These are phyloP conservation scores for Fallopia convolvulus DNA, from an alignment of 148 eudicot species.

Conservation along the genomic window DNA sequence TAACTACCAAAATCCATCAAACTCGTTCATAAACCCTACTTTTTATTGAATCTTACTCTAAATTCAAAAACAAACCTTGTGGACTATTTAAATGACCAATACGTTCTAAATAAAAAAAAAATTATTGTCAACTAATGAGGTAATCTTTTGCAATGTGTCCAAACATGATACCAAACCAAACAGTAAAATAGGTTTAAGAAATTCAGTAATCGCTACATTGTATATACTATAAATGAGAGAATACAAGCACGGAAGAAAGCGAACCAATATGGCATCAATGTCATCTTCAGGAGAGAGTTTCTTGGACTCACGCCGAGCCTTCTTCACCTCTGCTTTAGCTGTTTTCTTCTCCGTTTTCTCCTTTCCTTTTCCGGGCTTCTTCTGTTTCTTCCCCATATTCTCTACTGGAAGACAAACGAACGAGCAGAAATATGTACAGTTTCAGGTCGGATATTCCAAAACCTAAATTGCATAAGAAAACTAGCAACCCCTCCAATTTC, in stretches of 20 bases:
- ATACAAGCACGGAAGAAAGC: neutral
- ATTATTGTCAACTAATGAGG: neutral
- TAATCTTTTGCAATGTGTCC: neutral
- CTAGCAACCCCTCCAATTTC: too few relatives aligned
- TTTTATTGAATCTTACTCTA: neutral
- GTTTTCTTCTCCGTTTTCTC: constrained; percentile 94
- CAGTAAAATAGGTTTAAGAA: neutral
- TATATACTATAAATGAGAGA: neutral
- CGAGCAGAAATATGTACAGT: neutral
- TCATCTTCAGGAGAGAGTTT: constrained; percentile 92
- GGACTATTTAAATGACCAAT: neutral
- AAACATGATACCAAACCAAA: neutral
- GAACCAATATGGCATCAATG: constrained; percentile 91
- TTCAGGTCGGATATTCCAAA: too few relatives aligned
- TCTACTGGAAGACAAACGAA: neutral
- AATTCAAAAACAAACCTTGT: neutral
- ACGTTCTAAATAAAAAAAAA: neutral
- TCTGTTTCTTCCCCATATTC: constrained; percentile 89
- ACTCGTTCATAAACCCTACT: constrained; percentile 2
- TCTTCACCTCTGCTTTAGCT: constrained; percentile 81
- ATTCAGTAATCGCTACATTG: neutral
- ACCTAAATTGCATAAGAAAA: too few relatives aligned
- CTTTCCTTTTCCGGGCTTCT: constrained; percentile 94
- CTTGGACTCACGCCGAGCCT: constrained; percentile 77
- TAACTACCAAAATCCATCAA: neutral